Evolutionary conservation across 2,329 filamentous ascomycete species (phyloP).

Genomic region (Aspergillus sp.): DNA sequence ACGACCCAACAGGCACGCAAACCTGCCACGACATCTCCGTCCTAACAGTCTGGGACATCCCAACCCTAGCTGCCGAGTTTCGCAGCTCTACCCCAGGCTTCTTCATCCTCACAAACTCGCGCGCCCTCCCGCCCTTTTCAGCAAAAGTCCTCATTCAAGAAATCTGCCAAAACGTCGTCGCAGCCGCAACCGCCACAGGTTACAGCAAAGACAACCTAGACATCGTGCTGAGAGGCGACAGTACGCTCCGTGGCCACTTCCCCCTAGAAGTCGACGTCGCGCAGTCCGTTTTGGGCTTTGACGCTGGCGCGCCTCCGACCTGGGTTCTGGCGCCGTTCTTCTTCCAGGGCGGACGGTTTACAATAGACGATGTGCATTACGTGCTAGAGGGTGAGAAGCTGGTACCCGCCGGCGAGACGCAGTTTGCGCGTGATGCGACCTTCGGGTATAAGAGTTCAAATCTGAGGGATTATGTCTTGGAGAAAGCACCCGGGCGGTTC

Average conservation of each 20-base stretch:
- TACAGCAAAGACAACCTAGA: slow-evolving; percentile 44
- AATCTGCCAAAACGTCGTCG: slow-evolving; percentile 53
- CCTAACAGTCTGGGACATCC: slow-evolving; percentile 54
- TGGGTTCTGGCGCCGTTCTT: slow-evolving; percentile 58
- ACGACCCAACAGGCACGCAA: slow-evolving; percentile 62
- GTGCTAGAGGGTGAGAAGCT: slow-evolving; percentile 52
- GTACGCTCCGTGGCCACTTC: slow-evolving; percentile 58
- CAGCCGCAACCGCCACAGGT: slow-evolving; percentile 42
- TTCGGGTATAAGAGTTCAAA: slow-evolving; percentile 60
- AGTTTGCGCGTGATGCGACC: slow-evolving; percentile 58
- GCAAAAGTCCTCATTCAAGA: slow-evolving; percentile 50
- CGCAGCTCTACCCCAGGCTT: slow-evolving; percentile 48
- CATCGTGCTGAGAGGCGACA: slow-evolving; percentile 58
- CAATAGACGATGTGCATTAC: slow-evolving; percentile 59
- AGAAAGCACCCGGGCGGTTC: slow-evolving; percentile 52
- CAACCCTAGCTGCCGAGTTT: slow-evolving; percentile 49
- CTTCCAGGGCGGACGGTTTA: slow-evolving; percentile 58
- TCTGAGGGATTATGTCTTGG: slow-evolving; percentile 53
- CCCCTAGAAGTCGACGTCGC: slow-evolving; percentile 56
- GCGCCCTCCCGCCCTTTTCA: slow-evolving; percentile 52
- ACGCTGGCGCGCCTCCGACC: slow-evolving; percentile 48
- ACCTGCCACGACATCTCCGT: slow-evolving; percentile 60
- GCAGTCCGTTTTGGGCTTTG: slow-evolving; percentile 49
- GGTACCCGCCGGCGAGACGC: slow-evolving; percentile 54
- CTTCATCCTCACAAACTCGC: slow-evolving; percentile 62